phyloP scores from a whole-genome alignment of 176 grass and related monocot genomes.

The Miscanthus lutarioriparius region DNA sequence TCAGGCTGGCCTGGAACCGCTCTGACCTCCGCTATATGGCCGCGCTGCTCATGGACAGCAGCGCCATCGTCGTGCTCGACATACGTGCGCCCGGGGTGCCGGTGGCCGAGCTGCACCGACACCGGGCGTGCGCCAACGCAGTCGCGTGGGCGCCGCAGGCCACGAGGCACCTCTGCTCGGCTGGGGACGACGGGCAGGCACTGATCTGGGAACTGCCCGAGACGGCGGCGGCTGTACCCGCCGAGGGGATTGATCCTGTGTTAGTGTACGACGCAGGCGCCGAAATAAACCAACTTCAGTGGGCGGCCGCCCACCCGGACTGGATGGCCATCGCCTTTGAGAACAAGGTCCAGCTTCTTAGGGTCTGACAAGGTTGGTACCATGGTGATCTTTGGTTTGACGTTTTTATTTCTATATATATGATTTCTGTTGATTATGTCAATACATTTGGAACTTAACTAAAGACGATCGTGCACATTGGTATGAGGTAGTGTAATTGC shows the following conservation, averaged over 20 bases:
- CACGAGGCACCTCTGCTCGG: slow-evolving; percentile 74
- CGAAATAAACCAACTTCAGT: slow-evolving; percentile 94
- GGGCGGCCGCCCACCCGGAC: slow-evolving; percentile 66
- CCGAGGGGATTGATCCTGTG: slow-evolving; percentile 73
- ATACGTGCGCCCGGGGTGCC: slow-evolving; percentile 80
- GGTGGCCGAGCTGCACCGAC: slow-evolving; percentile 83
- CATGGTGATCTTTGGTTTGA: background rate
- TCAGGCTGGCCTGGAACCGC: slow-evolving; percentile 94
- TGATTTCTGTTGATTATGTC: background rate
- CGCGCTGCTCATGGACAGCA: slow-evolving; percentile 92
- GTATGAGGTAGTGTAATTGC: background rate
- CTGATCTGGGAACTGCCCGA: slow-evolving; percentile 81
- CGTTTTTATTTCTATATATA: background rate
- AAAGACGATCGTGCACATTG: background rate
- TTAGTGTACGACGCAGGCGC: slow-evolving; percentile 61
- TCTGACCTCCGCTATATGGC: slow-evolving; percentile 78
- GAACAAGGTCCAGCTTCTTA: slow-evolving; percentile 89
- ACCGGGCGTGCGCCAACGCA: slow-evolving; percentile 75
- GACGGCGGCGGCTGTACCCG: slow-evolving; percentile 37
- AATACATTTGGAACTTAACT: background rate
- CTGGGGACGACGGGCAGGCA: slow-evolving; percentile 78
- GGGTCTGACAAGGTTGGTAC: slow-evolving; percentile 63
- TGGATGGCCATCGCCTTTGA: slow-evolving; percentile 91
- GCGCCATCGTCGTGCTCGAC: slow-evolving; percentile 84
- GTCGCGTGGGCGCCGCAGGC: slow-evolving; percentile 82